Conservation (phyloP, 257 asterid species). For the Galeopsis tetrahit region DNA sequence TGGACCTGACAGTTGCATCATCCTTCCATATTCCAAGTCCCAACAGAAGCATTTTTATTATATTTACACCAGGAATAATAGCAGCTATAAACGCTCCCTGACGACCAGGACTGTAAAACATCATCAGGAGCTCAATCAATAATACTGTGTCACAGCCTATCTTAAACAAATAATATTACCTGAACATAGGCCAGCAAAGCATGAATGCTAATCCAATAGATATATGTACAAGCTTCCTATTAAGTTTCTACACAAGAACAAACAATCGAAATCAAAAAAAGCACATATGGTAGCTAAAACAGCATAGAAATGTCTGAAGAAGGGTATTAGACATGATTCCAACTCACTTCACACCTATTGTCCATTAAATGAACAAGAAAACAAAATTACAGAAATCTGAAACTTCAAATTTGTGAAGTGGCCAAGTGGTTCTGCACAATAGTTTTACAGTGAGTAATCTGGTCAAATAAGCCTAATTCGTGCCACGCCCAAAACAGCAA, state of each 20-base stretch:
- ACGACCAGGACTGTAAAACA: conserved; percentile 66
- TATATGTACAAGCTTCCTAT: conserved; percentile 80
- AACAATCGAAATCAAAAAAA: conserved; percentile 15
- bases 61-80: conserved; percentile 69
- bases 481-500: neutral
- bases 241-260: conserved; percentile 44
- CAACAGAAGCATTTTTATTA: conserved; percentile 72
- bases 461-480: neutral
- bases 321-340: neutral
- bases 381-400: neutral
- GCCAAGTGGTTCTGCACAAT: neutral
- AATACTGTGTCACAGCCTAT: conserved; percentile 4
- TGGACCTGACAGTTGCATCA: conserved; percentile 88
- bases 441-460: neutral
- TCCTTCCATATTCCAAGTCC: conserved; percentile 88
- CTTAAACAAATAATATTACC: conserved; percentile 50
- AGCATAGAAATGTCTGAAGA: neutral
- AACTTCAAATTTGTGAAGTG: neutral
- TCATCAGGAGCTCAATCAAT: conserved; percentile 35
- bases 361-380: neutral
- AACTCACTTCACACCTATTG: neutral
- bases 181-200: conserved; percentile 99
- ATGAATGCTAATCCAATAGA: conserved; percentile 84
- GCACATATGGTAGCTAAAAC: neutral
- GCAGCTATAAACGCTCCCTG: conserved; percentile 83